Base-by-base conservation (phyloP, 208 protist species). In the Wallacemonas sp. region DNA sequence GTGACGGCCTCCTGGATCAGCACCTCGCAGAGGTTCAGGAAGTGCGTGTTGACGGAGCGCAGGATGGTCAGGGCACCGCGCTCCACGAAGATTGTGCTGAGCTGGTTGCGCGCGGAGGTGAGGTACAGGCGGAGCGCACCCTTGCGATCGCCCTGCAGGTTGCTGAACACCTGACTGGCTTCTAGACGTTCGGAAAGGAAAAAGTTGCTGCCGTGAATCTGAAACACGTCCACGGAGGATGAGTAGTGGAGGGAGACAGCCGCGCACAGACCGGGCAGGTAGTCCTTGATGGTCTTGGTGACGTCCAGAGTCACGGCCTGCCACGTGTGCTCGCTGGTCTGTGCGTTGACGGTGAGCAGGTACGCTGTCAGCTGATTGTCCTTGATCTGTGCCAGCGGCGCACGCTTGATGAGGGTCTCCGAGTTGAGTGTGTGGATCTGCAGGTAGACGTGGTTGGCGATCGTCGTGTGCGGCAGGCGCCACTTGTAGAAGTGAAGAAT, bases 381-480 rank as follows among this genome's bases (percentile, higher is more conserved):
- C 32, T 61, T 55, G 33, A 62, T 57, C 33, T 64, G 42, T 52
- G 63, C 26, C 22, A 70, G 49, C 26, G 52, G 31, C 11, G 29
- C 16, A 14, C 49, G 57, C 22, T 78, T 46, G 16, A 90, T 79
- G 10, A 92, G 72, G 7, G 77, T 69, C 23, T 72, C 70, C 36
- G 71, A 77, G 62, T 76, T 82, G 22, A 92, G 65, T 66, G 92
- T 74, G 67, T 95, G 86, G 26, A 95, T 45, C 62, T 91, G 82
- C 57, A 95, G 68, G 61, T 92, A 91, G 28, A 95, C 70, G 62
- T 92, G 82, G 57, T 91, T 95, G 14, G 87, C 73, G 14, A 91
- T 83, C 26, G 89, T 95, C 14, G 84, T 89, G 70, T 95, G 89
- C 2, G 89, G 89, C 11, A 95, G 76, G 33, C 82, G 70, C 84